Percentiles rank a stretch among this genome's conserved stretches.
Evolutionary conservation across 1,139 yeast species (phyloP).

Genomic region (Yamadazyma atmosphaerica): DNA sequence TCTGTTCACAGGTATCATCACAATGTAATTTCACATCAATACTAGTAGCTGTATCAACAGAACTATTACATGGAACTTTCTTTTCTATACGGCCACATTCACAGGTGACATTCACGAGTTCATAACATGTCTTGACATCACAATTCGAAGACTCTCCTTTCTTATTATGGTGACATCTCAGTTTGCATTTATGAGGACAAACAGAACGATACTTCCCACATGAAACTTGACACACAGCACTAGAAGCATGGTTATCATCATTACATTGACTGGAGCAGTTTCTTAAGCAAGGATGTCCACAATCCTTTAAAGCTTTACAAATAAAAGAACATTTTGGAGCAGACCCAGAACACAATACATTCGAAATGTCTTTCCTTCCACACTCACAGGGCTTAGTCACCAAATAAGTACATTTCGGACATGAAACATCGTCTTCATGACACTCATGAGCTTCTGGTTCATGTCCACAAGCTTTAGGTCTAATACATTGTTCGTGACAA

Average conservation of each 20-base stretch:
- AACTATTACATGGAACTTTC: conserved; percentile 55
- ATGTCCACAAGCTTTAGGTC: conserved; percentile 74
- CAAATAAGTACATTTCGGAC: conserved; percentile 78
- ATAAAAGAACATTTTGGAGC: conserved; percentile 70
- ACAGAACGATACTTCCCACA: conserved; percentile 52
- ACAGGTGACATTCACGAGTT: conserved; percentile 53
- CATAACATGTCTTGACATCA: conserved; percentile 46
- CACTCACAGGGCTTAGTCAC: conserved; percentile 72
- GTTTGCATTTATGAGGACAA: conserved; percentile 67
- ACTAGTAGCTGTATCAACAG: conserved; percentile 23
- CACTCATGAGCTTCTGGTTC: conserved; percentile 71
- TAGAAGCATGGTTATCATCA: conserved; percentile 28
- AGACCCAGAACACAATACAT: conserved; percentile 70
- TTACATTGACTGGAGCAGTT: conserved; percentile 50
- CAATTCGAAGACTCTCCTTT: conserved; percentile 35
- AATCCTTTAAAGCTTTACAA: conserved; percentile 57
- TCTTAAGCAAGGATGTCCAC: conserved; percentile 74
- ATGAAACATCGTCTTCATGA: conserved; percentile 59
- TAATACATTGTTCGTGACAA: conserved; percentile 69
- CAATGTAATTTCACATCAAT: conserved; percentile 50
- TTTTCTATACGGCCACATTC: conserved; percentile 59
- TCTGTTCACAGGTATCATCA: conserved; percentile 67
- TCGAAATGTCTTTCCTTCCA: conserved; percentile 59
- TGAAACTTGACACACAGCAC: conserved; percentile 48
- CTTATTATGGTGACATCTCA: conserved; percentile 63